A percentile compares a stretch with the other conserved stretches of the same genome.
These are phyloP conservation scores for Penicillium brevicompactum DNA, from an alignment of 2,329 filamentous ascomycete genomes.

Conservation along the genomic window DNA sequence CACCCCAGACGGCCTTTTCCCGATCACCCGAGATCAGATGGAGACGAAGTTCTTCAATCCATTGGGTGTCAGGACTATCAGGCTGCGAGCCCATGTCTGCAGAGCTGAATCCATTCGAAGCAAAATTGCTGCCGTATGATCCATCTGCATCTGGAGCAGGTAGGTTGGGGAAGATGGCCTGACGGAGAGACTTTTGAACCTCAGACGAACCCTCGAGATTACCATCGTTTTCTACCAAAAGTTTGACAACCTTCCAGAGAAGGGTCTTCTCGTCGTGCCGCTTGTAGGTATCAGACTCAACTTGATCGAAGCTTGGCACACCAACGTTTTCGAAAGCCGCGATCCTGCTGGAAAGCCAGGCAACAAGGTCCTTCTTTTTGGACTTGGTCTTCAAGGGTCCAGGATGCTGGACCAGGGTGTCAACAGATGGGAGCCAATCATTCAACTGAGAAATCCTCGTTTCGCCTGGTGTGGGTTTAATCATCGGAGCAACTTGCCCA, in stretches of 20 bases:
- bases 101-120: conserved; percentile 43
- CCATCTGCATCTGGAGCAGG: conserved; percentile 34
- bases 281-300: conserved; percentile 58
- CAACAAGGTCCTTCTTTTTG: conserved; percentile 90
- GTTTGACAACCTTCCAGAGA: conserved; percentile 81
- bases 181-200: conserved; percentile 74
- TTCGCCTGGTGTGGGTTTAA: conserved; percentile 80
- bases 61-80: conserved; percentile 70
- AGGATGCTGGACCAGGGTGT: conserved; percentile 78
- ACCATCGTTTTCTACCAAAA: conserved; percentile 87
- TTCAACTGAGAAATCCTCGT: conserved; percentile 77
- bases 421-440: conserved; percentile 69
- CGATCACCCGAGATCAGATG: conserved; percentile 78
- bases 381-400: conserved; percentile 85
- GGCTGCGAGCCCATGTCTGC: conserved; percentile 48
- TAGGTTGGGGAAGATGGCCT: conserved; percentile 68
- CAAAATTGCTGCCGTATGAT: conserved; percentile 24
- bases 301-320: conserved; percentile 50
- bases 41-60: conserved; percentile 71
- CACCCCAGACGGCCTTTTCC: conserved; percentile 89
- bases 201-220: conserved; percentile 70
- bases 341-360: conserved; percentile 80
- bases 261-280: conserved; percentile 76
- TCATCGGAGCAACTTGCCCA: conserved; percentile 70
- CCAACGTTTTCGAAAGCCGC: conserved; percentile 65